Evolutionary conservation across 139 green algal species (phyloP), one percentile per base, ranked within the genome.

Genomic region (Penium margaritaceum): DNA sequence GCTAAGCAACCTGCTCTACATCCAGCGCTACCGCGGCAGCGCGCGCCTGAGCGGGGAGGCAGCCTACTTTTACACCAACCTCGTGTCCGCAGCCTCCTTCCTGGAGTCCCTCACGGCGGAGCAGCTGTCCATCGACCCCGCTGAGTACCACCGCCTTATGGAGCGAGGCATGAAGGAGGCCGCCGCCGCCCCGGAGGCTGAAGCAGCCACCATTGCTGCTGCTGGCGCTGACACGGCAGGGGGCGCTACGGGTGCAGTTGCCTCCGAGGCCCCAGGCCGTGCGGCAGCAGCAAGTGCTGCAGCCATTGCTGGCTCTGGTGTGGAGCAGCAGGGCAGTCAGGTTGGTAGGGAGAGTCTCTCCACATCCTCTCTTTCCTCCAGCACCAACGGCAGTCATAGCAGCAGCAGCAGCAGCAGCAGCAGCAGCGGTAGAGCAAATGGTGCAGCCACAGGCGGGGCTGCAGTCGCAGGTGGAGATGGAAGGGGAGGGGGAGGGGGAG

Each of bases 1-100:
- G 17, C 79, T 87, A 14, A 83, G 72, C 58, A 93, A 91, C 64
- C 73, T 93, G 30, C 76, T 88, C 57, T 94, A 90, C 85, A 90
- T 95, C 43, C 61, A 81, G 63, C 82, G 89, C 38, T 95, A 89
- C 76, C 68, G 90, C 30, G 62, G 63, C 35, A 36, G 62, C n/a
- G 58, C 30, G 24, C 72, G 83, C 2, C 72, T 86, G 1, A 74
- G 74, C 32, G 62, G 41, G 17, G 83, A 88, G 51, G 66, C 81
- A 5, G 74, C 73, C 7, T 88, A 88, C 70, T 88, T 86, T 39
- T 85, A 78, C 67, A 88, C 81, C 46, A 88, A 86, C 66, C 66
- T 86, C n/a, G 64, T 81, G n/a, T 87, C 81, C 4, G 83, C 74
- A 1, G 64, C 47, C 29, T 35, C 43, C 29, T 87, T 87, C 44